Conservation (phyloP, 1,284 basidiomycete species). For the Melampsora larici-populina region DNA sequence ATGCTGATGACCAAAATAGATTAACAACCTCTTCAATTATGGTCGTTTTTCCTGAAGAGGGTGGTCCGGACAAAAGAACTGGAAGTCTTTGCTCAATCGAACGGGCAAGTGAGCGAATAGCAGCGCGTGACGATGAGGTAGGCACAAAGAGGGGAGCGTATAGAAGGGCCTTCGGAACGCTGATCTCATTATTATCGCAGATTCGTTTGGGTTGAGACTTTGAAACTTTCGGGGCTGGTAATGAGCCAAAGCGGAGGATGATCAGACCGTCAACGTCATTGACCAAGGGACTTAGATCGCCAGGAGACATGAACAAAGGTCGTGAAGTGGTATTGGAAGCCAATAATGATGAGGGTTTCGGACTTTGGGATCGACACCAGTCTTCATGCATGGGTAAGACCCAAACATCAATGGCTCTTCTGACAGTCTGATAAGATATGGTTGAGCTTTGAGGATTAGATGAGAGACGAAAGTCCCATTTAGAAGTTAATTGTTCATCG, state of each 20-base stretch:
- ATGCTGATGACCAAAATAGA: conserved; percentile 59
- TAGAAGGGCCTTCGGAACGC: too few species aligned
- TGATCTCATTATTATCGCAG: too few species aligned
- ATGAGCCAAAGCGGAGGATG: conserved; percentile 18
- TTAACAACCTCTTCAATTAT: conserved; percentile 73
- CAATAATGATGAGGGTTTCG: not conserved
- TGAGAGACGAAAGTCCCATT: conserved; percentile 21
- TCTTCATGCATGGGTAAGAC: conserved; percentile 36
- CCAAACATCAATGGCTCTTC: conserved; percentile 36
- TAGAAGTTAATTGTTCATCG: conserved; percentile 36
- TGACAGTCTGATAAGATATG: conserved; percentile 28
- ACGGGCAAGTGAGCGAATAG: conserved; percentile 22
- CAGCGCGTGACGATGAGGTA: conserved; percentile 29
- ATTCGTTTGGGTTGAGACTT: not conserved
- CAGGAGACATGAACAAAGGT: conserved; percentile 10
- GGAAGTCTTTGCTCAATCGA: conserved; percentile 59
- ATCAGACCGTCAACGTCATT: conserved; percentile 17
- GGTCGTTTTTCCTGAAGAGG: conserved; percentile 85
- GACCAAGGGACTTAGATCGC: conserved; percentile 24
- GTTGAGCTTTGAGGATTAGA: not conserved
- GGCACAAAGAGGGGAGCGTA: conserved; percentile 14
- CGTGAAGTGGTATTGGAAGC: not conserved
- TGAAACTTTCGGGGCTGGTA: not conserved
- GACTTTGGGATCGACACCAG: not conserved
- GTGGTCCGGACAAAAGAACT: conserved; percentile 76